Conservation (phyloP, 2,329 filamentous ascomycete genomes). For the Talaromyces sp. region DNA sequence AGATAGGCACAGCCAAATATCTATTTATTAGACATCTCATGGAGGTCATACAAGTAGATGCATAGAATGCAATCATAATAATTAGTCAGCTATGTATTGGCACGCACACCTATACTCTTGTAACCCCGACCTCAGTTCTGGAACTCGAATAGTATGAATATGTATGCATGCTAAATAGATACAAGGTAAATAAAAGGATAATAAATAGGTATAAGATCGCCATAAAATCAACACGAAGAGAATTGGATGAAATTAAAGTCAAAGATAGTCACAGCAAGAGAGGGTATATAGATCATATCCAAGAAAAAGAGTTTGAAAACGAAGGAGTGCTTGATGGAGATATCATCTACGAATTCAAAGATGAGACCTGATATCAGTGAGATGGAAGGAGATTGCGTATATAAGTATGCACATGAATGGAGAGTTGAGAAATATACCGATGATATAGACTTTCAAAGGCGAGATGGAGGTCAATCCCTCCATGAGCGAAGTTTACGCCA, state of each 20-base stretch:
- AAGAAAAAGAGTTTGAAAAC: conserved; percentile 11
- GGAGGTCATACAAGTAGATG: too few species aligned
- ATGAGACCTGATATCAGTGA: neutral
- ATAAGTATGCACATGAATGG: conserved; percentile 1
- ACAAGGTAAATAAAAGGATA: neutral
- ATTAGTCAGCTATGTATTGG: too few species aligned
- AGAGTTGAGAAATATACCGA: neutral
- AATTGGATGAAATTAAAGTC: conserved; percentile 3
- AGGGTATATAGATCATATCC: conserved; percentile 14
- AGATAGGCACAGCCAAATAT: too few species aligned
- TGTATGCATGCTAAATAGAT: conserved; percentile 1
- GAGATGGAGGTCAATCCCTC: conserved; percentile 1
- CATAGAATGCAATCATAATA: too few species aligned
- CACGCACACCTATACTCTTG: too few species aligned
- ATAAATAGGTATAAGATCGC: neutral
- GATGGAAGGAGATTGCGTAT: neutral
- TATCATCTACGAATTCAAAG: conserved; percentile 9
- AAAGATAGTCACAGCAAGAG: conserved; percentile 6
- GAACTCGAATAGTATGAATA: neutral
- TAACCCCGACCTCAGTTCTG: too few species aligned
- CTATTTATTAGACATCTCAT: too few species aligned
- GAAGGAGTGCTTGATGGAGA: conserved; percentile 7
- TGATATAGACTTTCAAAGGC: neutral
- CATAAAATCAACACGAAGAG: neutral
- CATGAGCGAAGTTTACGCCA: conserved; percentile 39